phyloP scores from a whole-genome alignment of 257 asterid genomes.

The Fraxinus pennsylvanica region DNA sequence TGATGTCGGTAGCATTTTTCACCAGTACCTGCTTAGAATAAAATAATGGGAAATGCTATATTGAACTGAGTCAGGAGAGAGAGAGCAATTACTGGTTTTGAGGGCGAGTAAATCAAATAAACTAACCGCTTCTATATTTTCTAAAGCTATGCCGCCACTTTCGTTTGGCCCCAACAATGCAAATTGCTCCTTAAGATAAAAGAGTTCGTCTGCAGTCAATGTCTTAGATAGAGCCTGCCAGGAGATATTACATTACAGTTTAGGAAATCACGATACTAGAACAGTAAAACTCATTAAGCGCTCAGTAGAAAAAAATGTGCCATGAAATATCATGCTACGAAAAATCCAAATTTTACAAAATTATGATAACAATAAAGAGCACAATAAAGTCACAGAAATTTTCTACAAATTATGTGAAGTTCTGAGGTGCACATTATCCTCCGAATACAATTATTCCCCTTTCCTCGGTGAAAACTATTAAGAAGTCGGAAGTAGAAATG shows the following conservation, averaged over 20 bases:
- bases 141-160: conserved; percentile 38
- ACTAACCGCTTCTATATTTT: conserved; percentile 36
- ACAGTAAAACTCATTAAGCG: background rate
- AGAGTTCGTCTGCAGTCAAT: conserved; percentile 29
- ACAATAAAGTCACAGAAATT: no score
- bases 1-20: conserved; percentile 50
- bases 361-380: background rate
- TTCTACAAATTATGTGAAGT: background rate
- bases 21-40: conserved; percentile 44
- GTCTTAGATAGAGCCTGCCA: conserved; percentile 43
- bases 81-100: background rate
- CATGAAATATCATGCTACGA: background rate
- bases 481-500: background rate
- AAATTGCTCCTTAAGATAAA: conserved; percentile 37
- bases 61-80: background rate
- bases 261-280: background rate
- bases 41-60: conserved; percentile 7
- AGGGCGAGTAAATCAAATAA: background rate
- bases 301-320: background rate
- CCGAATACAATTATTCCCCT: background rate
- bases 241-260: background rate
- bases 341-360: background rate
- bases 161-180: conserved; percentile 33
- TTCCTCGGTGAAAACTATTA: background rate
- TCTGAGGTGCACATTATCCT: background rate